Percentiles rank a stretch among this genome's conserved stretches.
Evolutionary conservation across 2,329 filamentous ascomycete species (phyloP).

Genomic region (Aspergillus neotritici): DNA sequence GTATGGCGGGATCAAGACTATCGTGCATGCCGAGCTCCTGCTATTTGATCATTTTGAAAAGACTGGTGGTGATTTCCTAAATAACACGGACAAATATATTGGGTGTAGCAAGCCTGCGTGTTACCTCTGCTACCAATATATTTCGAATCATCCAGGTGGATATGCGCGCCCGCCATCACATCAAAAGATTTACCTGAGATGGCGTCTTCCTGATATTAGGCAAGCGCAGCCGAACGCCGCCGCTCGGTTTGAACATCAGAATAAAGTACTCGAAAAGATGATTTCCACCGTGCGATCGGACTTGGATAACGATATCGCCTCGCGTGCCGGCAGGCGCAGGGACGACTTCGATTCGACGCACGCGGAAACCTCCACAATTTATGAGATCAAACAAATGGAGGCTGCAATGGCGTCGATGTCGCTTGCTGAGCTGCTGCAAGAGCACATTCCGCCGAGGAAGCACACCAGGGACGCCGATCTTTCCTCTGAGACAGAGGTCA

Average conservation of each 20-base stretch:
- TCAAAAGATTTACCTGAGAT: conserved; percentile 2
- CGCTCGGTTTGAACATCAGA: not conserved
- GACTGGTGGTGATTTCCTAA: not conserved
- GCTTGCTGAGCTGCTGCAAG: not conserved
- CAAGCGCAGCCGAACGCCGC: not conserved
- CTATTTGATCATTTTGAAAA: conserved; percentile 1
- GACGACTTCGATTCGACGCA: not conserved
- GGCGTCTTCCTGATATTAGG: conserved; percentile 2
- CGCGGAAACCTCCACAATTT: not conserved
- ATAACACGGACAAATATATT: conserved; percentile 5
- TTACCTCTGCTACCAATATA: conserved; percentile 5
- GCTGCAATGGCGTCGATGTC: not conserved
- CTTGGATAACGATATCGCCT: not conserved
- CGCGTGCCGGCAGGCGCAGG: not conserved
- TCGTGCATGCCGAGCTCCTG: conserved; percentile 1
- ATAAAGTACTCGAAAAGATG: not conserved
- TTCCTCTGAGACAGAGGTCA: no score
- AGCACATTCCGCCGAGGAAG: not conserved
- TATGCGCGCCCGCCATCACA: conserved; percentile 2
- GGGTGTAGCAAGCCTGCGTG: conserved; percentile 7
- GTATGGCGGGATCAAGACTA: not conserved
- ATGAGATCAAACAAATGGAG: not conserved
- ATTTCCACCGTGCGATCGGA: not conserved
- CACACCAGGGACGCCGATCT: no score
- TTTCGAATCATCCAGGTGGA: conserved; percentile 1